Evolutionary conservation across 495 filamentous ascomycete genomes (phyloP), one percentile per base, ranked within the genome.

Genomic region (Xylaria cubensis): DNA sequence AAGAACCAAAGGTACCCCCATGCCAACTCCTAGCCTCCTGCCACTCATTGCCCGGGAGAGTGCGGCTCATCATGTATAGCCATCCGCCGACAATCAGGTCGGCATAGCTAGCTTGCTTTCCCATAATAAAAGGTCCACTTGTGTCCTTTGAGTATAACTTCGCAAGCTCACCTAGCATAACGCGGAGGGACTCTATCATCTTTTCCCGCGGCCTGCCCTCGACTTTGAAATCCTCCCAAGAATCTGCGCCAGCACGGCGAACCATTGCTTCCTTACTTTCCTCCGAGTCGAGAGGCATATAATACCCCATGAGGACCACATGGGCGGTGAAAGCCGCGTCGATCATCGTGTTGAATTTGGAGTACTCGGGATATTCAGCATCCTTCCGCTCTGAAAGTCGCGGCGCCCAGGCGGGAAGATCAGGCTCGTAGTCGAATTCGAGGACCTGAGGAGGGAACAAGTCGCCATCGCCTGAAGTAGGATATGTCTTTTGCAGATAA

Each of bases 21-120:
- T 90, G 83, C 88, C 89, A 91, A 5, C 69, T 67, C 58, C 72
- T 75, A 9, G 88, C 42, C 71, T 84, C 82, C 77, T 85, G 77
- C 88, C 88, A 91, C 74, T 89, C 86, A 1, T 56, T 42, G 17
- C 34, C 6, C 36, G 39, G 61, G 59, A 89, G 66, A 34, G 78
- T 78, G 9, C 19, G 72, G 2, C 69, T 58, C 65, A 81, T 44
- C 80, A 89, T 83, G 46, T 82, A 76, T 83, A 91, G 64, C 90
- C 90, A 92, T 21, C 78, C 89, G 2, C 89, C 90, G 0, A 92
- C 82, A 62, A 91, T 88, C 0, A 90, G 66, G 77, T 92, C 89
- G n/a, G 89, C 89, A 86, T 91, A 89, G 66, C 70, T 82, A 0
- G 84, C 74, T 76, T 72, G 72, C 2, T 74, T 59, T 1, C 88